Evolutionary conservation across 495 filamentous ascomycete genomes (phyloP).

Genomic region (Poronia punctata): DNA sequence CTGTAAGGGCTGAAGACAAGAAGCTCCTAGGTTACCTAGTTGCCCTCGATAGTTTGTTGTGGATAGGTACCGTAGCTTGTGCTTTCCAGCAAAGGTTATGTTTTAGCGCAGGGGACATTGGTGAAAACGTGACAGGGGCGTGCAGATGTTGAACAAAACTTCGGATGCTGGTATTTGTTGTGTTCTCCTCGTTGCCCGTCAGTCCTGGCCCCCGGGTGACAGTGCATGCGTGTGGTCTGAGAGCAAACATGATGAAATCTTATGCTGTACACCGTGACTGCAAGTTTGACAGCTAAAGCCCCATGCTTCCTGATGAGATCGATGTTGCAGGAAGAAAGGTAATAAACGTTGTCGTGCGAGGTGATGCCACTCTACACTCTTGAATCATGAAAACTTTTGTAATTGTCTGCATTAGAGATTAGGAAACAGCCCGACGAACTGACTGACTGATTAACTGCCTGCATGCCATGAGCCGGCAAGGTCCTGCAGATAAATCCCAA

Average conservation of each 20-base stretch:
- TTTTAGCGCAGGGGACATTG: too few relatives aligned
- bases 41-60: too few relatives aligned
- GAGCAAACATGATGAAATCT: constrained; percentile 20
- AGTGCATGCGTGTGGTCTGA: constrained; percentile 5
- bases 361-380: not conserved
- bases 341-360: constrained; percentile 1
- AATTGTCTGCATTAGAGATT: not conserved
- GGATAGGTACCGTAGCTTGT: too few relatives aligned
- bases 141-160: not conserved
- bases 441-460: too few relatives aligned
- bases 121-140: too few relatives aligned
- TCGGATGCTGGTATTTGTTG: not conserved
- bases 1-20: too few relatives aligned
- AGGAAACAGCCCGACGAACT: too few relatives aligned
- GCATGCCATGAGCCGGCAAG: too few relatives aligned
- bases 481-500: too few relatives aligned
- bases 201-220: constrained; percentile 5
- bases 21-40: too few relatives aligned
- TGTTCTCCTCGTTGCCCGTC: not conserved
- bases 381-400: not conserved
- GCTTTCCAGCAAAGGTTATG: too few relatives aligned
- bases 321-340: not conserved
- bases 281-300: constrained; percentile 23
- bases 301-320: not conserved
- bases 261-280: constrained; percentile 23